A percentile compares a stretch with the other conserved stretches of the same genome.
Evolutionary conservation across 1,284 basidiomycete genomes (phyloP).

Genomic region (Tilletia caries): DNA sequence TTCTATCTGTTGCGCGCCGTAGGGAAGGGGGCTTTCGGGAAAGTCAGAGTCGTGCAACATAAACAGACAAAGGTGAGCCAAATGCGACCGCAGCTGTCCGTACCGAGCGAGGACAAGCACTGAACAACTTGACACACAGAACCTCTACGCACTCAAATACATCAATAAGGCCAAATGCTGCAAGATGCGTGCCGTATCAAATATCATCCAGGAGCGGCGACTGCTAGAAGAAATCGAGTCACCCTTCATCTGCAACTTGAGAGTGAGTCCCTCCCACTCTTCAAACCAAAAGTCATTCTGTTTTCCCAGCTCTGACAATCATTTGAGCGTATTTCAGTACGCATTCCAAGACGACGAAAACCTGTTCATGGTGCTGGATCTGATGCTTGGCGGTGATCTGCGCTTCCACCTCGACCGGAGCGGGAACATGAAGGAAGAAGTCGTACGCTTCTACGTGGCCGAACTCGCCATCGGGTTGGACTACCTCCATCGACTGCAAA

Average conservation of each 20-base stretch:
- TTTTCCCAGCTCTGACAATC: neutral
- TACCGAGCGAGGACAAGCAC: neutral
- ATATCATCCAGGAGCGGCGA: constrained; percentile 77
- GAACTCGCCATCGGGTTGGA: constrained; percentile 80
- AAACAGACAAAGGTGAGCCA: constrained; percentile 78
- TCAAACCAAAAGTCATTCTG: neutral
- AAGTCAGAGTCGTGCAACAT: constrained; percentile 97
- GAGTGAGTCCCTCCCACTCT: constrained; percentile 49
- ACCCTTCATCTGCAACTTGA: constrained; percentile 86
- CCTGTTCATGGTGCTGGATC: constrained; percentile 93
- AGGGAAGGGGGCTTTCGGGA: constrained; percentile 96
- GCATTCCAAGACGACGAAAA: constrained; percentile 98
- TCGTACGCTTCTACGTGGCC: constrained; percentile 83
- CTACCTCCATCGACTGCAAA: constrained; percentile 84
- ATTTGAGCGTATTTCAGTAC: constrained; percentile 57
- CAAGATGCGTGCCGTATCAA: constrained; percentile 94
- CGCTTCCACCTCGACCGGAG: constrained; percentile 85
- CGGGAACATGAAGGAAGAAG: constrained; percentile 71
- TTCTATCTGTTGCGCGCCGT: constrained; percentile 90
- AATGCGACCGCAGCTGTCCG: neutral
- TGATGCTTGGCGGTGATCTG: constrained; percentile 93
- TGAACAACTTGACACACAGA: constrained; percentile 14
- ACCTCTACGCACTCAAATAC: constrained; percentile 91
- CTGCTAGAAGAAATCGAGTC: constrained; percentile 73
- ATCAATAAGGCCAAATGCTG: constrained; percentile 96